A percentile compares a stretch with the other conserved stretches of the same genome.
Conservation (phyloP, 139 green algal species). For the Spirogloea muscicola region DNA sequence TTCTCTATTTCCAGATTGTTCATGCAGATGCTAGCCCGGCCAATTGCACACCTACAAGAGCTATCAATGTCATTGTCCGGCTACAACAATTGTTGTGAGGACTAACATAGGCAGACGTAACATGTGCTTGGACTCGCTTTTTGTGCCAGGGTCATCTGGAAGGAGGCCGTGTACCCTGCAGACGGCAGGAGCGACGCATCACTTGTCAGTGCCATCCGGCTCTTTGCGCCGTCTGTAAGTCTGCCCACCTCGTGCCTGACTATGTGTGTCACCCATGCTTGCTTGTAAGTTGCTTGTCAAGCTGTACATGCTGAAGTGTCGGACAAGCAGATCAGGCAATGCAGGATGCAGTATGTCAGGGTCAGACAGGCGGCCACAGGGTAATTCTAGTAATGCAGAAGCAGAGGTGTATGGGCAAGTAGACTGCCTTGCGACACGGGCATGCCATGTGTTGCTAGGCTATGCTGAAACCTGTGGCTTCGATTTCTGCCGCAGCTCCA, state of each 20-base stretch:
- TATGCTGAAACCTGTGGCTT: not conserved
- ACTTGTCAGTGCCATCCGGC: not conserved
- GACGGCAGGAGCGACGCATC: constrained; percentile 7
- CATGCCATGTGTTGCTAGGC: not conserved
- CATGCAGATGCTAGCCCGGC: too few relatives aligned
- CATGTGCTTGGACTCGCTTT: not conserved
- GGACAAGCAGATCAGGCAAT: not conserved
- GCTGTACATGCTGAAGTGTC: not conserved
- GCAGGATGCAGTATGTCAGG: not conserved
- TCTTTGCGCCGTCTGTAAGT: constrained; percentile 9
- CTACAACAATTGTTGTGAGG: not conserved
- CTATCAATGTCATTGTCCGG: not conserved
- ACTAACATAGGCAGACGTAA: not conserved
- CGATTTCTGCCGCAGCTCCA: not conserved
- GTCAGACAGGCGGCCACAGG: not conserved
- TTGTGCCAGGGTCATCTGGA: not conserved
- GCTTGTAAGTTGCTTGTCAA: not conserved
- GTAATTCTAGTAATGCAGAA: not conserved
- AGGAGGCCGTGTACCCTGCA: constrained; percentile 5
- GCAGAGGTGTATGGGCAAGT: not conserved
- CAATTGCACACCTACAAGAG: too few relatives aligned
- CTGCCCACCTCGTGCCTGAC: not conserved
- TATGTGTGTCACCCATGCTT: not conserved
- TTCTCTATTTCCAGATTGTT: not conserved
- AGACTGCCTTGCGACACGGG: not conserved